Percentiles rank a stretch among this genome's conserved stretches.
Evolutionary conservation across 768 basidiomycete genomes (phyloP).

Genomic region (Boletus sp.): DNA sequence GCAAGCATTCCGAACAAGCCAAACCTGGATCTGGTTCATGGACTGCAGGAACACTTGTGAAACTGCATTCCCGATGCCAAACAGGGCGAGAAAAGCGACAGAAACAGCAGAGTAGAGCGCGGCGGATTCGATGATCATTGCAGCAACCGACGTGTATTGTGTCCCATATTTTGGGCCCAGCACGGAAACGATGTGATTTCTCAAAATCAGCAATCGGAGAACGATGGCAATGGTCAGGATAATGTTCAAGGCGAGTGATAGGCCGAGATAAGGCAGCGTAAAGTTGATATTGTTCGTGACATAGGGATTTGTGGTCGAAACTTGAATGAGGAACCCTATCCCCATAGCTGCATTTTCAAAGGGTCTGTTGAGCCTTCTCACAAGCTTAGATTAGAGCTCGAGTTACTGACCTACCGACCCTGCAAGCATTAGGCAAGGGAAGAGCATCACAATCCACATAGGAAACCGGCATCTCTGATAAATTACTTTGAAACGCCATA

Average conservation of each 20-base stretch:
- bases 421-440: slow-evolving; percentile 9
- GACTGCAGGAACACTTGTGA: slow-evolving; percentile 30
- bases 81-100: slow-evolving; percentile 31
- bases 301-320: slow-evolving; percentile 11
- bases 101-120: slow-evolving; percentile 27
- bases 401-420: slow-evolving; percentile 4
- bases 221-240: slow-evolving; percentile 33
- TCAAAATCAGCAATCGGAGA: slow-evolving; percentile 22
- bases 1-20: background rate
- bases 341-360: slow-evolving; percentile 4
- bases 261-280: slow-evolving; percentile 21
- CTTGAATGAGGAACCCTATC: slow-evolving; percentile 6
- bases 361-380: background rate
- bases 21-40: slow-evolving; percentile 29
- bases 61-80: slow-evolving; percentile 14
- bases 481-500: slow-evolving; percentile 18
- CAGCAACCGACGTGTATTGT: slow-evolving; percentile 31
- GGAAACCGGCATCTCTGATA: slow-evolving; percentile 3
- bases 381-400: background rate
- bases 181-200: slow-evolving; percentile 1
- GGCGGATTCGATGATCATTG: slow-evolving; percentile 37
- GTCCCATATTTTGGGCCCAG: slow-evolving; percentile 23
- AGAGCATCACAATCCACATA: slow-evolving; percentile 3
- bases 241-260: slow-evolving; percentile 33
- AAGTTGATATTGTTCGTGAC: slow-evolving; percentile 11